Evolutionary conservation across 1,284 basidiomycete species (phyloP), one percentile per base, ranked within the genome.

Genomic region (Coriolopsis trogii): DNA sequence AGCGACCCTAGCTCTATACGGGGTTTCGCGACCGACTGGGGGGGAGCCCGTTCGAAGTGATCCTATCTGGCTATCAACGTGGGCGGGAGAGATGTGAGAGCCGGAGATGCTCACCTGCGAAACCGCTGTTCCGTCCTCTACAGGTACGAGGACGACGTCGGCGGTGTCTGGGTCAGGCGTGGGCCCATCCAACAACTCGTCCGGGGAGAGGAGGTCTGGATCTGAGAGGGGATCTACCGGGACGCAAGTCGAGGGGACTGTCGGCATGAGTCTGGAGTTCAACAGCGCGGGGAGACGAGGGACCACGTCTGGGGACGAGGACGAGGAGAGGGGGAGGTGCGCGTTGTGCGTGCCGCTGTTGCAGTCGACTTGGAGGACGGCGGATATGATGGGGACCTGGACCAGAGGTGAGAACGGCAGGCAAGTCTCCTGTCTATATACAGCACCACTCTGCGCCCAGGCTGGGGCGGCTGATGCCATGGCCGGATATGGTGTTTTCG

Each of bases 81-180:
- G 7, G 8, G 23, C 9, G 38, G 10, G 18, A 34, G 31, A 24
- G 3, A 20, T 24, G n/a, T 3, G n/a, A 12, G 26, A 21, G 20
- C 18, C 10, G 6, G 15, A 26, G 41, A 41, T 26, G 37, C 59
- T 42, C 26, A 66, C 51, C 45, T 59, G 46, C 6, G 59, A 57
- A 37, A 59, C 44, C 26, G 46, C 56, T 34, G 60, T 58, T 34
- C 63, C 62, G 38, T 54, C 58, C 30, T 62, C 58, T 5, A 58
- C 55, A 3, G 61, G 46, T 18, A 66, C 49, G 38, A 66, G 56
- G 6, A 66, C 29, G 8, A 59, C 42, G 26, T 66, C 66, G 54
- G 66, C 66, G 34, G 50, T 46, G 44, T 67, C 66, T 5, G 66
- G 64, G 33, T 67, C 66, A 4, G 66, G 66, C 4, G 66, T 67